These are phyloP conservation scores for Mortierella sp. DNA, from an alignment of 371 early-diverging fungal species.

Conservation along the genomic window DNA sequence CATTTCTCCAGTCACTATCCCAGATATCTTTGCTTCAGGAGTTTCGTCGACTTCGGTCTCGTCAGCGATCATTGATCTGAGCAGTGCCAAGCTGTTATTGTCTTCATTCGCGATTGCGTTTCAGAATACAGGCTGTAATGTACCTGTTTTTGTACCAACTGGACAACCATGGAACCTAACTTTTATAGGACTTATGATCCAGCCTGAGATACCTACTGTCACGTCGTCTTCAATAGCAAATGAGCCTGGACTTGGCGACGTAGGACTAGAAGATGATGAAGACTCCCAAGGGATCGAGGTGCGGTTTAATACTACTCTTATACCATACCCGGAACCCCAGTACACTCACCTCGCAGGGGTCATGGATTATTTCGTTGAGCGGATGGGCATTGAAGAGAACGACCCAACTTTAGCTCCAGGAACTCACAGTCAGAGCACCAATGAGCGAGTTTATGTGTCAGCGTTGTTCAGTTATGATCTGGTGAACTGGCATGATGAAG, in stretches of 20 bases:
- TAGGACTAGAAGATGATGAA: constrained; percentile 10
- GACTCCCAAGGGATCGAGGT: constrained; percentile 29
- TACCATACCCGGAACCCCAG: constrained; percentile 49
- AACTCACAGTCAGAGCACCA: constrained; percentile 11
- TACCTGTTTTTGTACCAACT: constrained; percentile 84
- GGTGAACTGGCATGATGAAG: constrained; percentile 65
- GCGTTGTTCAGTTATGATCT: constrained; percentile 67
- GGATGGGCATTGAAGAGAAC: constrained; percentile 43
- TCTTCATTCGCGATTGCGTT: constrained; percentile 85
- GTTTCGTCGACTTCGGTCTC: constrained; percentile 23
- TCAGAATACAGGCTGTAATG: constrained; percentile 76
- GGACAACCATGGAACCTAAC: constrained; percentile 74
- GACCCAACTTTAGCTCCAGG: constrained; percentile 3
- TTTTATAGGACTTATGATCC: constrained; percentile 40
- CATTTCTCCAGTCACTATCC: constrained; percentile 55
- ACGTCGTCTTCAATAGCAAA: neutral
- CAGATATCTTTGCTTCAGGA: constrained; percentile 51
- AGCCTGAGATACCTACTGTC: constrained; percentile 14
- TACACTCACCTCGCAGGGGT: constrained; percentile 39
- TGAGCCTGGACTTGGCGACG: neutral
- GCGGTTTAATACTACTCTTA: constrained; percentile 40
- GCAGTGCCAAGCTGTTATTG: constrained; percentile 75
- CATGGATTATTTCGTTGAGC: constrained; percentile 38
- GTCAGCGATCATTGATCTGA: constrained; percentile 66
- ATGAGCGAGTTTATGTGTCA: constrained; percentile 51